Conservation (phyloP, 2,329 filamentous ascomycete species). For the Tolypocladium amazonense region DNA sequence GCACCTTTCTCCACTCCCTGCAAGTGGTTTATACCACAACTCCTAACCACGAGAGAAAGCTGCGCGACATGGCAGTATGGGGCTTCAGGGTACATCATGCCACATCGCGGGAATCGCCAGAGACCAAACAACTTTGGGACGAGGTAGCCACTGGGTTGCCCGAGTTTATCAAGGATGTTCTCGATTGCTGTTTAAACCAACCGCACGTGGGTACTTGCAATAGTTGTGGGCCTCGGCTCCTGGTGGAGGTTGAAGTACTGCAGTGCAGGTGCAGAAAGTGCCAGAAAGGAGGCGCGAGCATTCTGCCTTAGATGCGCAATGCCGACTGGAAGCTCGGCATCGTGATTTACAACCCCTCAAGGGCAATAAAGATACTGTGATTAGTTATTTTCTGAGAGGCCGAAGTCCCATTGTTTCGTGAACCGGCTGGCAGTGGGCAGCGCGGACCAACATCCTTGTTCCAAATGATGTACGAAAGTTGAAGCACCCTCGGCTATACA, state of each 20-base stretch:
- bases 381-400: no score
- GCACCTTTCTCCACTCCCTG: not conserved
- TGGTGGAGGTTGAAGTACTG: no score
- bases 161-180: not conserved
- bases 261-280: no score
- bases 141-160: not conserved
- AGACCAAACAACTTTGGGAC: not conserved
- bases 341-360: no score
- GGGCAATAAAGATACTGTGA: no score
- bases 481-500: no score
- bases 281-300: no score
- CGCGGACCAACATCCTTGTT: no score
- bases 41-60: not conserved
- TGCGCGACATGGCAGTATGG: not conserved
- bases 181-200: not conserved
- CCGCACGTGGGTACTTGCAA: not conserved
- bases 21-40: not conserved
- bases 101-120: not conserved
- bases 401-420: no score
- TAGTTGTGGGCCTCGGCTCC: not conserved
- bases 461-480: no score
- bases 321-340: no score
- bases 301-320: conserved; percentile 4
- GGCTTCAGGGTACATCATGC: not conserved
- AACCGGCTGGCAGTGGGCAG: no score